Evolutionary conservation across 371 early-diverging fungal species (phyloP), one percentile per base, ranked within the genome.

Genomic region (Saksenaea oblongispora): DNA sequence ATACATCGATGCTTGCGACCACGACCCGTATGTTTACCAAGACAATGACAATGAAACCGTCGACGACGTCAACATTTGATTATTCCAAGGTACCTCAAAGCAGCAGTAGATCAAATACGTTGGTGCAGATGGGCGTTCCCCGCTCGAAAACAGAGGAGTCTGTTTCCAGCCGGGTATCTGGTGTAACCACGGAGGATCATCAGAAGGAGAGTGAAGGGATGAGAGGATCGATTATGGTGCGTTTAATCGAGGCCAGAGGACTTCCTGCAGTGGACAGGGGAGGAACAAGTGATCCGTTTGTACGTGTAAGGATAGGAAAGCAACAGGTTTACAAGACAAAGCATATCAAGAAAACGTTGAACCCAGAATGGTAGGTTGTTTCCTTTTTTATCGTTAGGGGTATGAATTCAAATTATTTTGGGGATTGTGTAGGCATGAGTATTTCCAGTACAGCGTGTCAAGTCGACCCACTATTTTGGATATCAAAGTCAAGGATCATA

Each of bases 321-420:
- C 83, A 87, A 58, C 80, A 81, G 7, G 56, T 90, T 31, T 78
- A 83, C 75, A 93, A 92, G 72, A 95, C 95, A 17, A 84, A 84
- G 55, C 84, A 88, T 34, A 84, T 90, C 42, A 88, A 91, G 74
- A 91, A 92, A 71, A 90, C 88, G 9, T 69, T 90, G 7, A 70
- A 79, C n/a, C 95, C 94, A 0, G 74, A 68, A 56, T 97, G 95
- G 74, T 84, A 63, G 66, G 66, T 15, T 11, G 31, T 37, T 35
- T 28, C 13, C 10, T 44, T 37, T 35, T 37, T 53, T 56, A 14
- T 36, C 13, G 15, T 42, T 27, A 24, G n/a, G 18, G 15, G 28
- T 13, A 31, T 31, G 41, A 57, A 64, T 39, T 51, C 13, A 61
- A 11, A 2, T 17, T 14, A 17, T 14, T 26, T 34, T 15, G 42